Evolutionary conservation across 179 eudicot genomes (phyloP).

Genomic region (Amaranthus tricolor): DNA sequence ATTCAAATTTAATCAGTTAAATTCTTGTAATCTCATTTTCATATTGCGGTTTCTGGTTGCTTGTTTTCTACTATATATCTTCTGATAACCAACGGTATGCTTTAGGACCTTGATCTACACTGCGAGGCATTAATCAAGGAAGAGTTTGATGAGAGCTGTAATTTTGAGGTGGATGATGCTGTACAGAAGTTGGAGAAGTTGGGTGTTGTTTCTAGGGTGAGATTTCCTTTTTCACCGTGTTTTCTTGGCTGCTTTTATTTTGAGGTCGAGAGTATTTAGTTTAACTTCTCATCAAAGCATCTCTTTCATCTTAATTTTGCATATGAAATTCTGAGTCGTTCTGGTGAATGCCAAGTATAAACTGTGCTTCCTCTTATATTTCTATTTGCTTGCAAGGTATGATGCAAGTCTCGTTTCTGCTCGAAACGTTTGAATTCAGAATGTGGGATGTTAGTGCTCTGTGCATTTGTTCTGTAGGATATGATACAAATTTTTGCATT

Average conservation of each 20-base stretch:
- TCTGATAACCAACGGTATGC: conserved; percentile 9
- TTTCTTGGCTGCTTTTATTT: background rate
- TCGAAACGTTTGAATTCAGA: background rate
- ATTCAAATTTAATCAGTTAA: background rate
- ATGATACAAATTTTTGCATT: background rate
- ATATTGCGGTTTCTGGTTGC: background rate
- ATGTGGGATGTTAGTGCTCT: background rate
- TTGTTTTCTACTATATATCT: background rate
- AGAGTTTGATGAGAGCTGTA: conserved; percentile 77
- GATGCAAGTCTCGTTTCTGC: background rate
- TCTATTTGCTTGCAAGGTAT: background rate
- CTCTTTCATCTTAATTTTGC: background rate
- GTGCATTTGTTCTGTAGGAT: background rate
- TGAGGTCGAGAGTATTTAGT: background rate
- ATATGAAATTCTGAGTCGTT: background rate
- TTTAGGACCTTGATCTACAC: conserved; percentile 77
- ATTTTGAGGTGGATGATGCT: conserved; percentile 97
- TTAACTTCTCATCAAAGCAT: background rate
- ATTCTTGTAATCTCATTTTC: background rate
- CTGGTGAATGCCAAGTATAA: background rate
- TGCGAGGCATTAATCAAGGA: conserved; percentile 86
- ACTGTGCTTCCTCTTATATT: background rate
- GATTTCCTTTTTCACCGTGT: conserved; percentile 21
- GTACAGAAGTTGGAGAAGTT: conserved; percentile 73
- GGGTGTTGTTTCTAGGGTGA: conserved; percentile 86